Base-by-base conservation (phyloP, 108 stramenopile species). In the Thalassiosira profunda region DNA sequence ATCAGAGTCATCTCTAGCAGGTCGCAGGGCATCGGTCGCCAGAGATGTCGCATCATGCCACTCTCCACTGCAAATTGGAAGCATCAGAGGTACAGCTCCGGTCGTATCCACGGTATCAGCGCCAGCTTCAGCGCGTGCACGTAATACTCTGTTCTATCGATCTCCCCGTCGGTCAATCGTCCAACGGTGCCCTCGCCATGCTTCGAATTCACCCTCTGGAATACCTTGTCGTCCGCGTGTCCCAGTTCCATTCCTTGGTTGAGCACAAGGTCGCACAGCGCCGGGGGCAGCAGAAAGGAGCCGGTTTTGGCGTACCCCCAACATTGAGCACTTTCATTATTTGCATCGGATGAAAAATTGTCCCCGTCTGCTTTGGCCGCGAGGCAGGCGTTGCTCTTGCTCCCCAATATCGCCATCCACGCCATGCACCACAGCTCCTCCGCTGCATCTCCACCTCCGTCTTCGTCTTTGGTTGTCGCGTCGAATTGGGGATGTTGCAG, bases 351-450 rank as follows among this genome's bases (percentile, higher is more conserved):
- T 66, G 11, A 35, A 45, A 30, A 63, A 42, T 26, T 24, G 29
- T 72, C 31, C 45, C 51, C 46, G 2, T 33, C 29, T 29, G 57
- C 76, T 60, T 59, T 60, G 20, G 63, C 25, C 3, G 25, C 24
- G 11, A 35, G 54, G 15, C 67, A 72, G 2, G 12, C 33, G 12
- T 30, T 40, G 45, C 71, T 63, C 21, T 75, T 71, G 37, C 65
- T 74, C 12, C 92, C 92, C 36, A 89, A 76, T n/a, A 96, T 47
- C 0, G 91, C 92, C 86, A 97, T 95, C 91, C 91, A 98, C 23
- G 97, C 97, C 87, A 94, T 95, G 69, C 95, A 96, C 79, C 76
- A 87, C 36, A 97, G 58, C 11, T 76, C 76, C 10, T 64, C 55
- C 9, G 53, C 34, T n/a, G n/a, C n/a, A n/a, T n/a, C n/a, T n/a